Percentiles rank a stretch among this genome's conserved stretches.
Conservation (phyloP, 2,329 filamentous ascomycete species). For the Leptodontidium sp. region DNA sequence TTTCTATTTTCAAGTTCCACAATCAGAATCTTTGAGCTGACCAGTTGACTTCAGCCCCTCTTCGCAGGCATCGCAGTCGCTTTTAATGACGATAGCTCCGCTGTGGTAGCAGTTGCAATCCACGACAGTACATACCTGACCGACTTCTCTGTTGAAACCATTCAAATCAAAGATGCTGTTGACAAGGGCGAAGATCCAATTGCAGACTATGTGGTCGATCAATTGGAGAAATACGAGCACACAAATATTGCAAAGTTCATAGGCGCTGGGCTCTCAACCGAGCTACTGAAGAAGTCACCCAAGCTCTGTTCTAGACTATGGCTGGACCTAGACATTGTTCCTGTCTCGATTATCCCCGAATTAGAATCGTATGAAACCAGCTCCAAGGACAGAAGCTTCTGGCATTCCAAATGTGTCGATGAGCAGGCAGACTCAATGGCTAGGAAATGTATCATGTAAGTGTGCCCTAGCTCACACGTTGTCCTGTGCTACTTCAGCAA, state of each 20-base stretch:
- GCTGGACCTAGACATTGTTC: slow-evolving; percentile 79
- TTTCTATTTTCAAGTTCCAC: not conserved
- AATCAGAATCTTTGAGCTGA: slow-evolving; percentile 8
- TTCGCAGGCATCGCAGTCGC: slow-evolving; percentile 68
- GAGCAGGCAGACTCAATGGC: slow-evolving; percentile 85
- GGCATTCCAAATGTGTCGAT: slow-evolving; percentile 69
- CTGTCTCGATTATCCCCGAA: slow-evolving; percentile 67
- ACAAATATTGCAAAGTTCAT: slow-evolving; percentile 77
- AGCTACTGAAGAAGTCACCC: slow-evolving; percentile 67
- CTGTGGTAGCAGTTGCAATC: slow-evolving; percentile 71
- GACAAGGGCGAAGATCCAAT: slow-evolving; percentile 55
- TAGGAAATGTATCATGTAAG: slow-evolving; percentile 78
- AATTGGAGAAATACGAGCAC: slow-evolving; percentile 66
- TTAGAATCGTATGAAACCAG: slow-evolving; percentile 44
- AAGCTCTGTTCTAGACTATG: slow-evolving; percentile 75
- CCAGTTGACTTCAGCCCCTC: slow-evolving; percentile 55
- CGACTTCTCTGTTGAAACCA: slow-evolving; percentile 72
- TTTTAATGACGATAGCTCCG: slow-evolving; percentile 56
- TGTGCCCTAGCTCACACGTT: slow-evolving; percentile 30
- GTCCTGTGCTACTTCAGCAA: not conserved
- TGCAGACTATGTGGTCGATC: slow-evolving; percentile 65
- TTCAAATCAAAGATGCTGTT: slow-evolving; percentile 55
- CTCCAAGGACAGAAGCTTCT: slow-evolving; percentile 53
- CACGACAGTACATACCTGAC: slow-evolving; percentile 79
- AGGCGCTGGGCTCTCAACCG: slow-evolving; percentile 72